These are phyloP conservation scores for Rhizomucor pusillus DNA, from an alignment of 371 early-diverging fungal genomes.

Conservation along the genomic window DNA sequence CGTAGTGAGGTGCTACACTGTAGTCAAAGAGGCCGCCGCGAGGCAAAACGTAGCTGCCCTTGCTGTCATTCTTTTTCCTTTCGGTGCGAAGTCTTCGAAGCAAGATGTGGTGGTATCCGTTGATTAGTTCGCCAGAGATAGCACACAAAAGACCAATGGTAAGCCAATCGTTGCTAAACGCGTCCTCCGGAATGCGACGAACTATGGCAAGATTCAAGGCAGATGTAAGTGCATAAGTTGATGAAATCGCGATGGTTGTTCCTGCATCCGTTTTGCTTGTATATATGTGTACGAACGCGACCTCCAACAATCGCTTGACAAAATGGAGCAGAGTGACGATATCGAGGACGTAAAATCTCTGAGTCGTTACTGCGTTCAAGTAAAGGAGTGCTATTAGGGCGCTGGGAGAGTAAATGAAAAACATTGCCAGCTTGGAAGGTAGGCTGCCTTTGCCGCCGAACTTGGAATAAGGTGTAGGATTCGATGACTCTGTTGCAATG, in stretches of 20 bases:
- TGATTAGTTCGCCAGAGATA: slow-evolving; percentile 25
- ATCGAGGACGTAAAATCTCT: slow-evolving; percentile 14
- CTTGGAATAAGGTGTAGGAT: slow-evolving; percentile 24
- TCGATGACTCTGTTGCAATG: slow-evolving; percentile 3
- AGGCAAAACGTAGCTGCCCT: slow-evolving; percentile 14
- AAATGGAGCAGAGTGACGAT: slow-evolving; percentile 16
- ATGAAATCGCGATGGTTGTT: slow-evolving; percentile 21
- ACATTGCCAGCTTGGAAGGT: slow-evolving; percentile 22
- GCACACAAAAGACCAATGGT: slow-evolving; percentile 17
- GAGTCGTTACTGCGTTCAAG: neutral
- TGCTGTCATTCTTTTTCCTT: neutral
- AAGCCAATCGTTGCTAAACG: neutral
- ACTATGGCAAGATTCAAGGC: slow-evolving; percentile 10
- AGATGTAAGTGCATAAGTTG: slow-evolving; percentile 8
- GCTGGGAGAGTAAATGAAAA: slow-evolving; percentile 19
- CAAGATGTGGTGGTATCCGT: slow-evolving; percentile 33
- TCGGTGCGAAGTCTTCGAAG: slow-evolving; percentile 18
- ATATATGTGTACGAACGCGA: slow-evolving; percentile 29
- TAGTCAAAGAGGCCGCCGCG: slow-evolving; percentile 23
- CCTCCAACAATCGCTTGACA: slow-evolving; percentile 31
- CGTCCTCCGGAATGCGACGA: slow-evolving; percentile 5
- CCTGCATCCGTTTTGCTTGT: slow-evolving; percentile 19
- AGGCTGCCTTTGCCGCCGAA: slow-evolving; percentile 21
- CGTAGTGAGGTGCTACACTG: slow-evolving; percentile 23
- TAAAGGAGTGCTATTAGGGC: slow-evolving; percentile 10